These are phyloP conservation scores for Ettlia oleoabundans DNA, from an alignment of 139 green algal genomes.

Conservation along the genomic window DNA sequence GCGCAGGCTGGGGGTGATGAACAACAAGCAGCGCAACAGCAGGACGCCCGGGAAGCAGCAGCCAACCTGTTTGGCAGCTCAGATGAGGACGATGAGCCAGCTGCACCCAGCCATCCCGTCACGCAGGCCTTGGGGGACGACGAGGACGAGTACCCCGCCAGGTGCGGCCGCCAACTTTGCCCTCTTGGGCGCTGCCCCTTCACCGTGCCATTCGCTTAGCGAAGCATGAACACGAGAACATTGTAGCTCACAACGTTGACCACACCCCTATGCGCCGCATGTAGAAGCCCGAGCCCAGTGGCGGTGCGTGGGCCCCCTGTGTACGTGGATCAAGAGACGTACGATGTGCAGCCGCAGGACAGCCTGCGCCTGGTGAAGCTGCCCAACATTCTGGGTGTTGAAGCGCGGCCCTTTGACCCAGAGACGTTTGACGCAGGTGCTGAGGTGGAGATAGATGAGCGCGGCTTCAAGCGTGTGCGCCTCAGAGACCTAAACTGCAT, in stretches of 20 bases:
- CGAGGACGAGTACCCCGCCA: constrained; percentile 44
- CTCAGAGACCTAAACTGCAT: constrained; percentile 58
- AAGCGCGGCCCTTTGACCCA: constrained; percentile 69
- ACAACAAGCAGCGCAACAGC: constrained; percentile 14
- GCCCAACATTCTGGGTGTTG: constrained; percentile 72
- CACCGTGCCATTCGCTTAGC: too few species aligned
- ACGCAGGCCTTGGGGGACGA: constrained; percentile 25
- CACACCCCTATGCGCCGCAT: too few species aligned
- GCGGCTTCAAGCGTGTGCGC: constrained; percentile 34
- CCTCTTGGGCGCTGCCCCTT: too few species aligned
- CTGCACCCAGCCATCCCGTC: background rate
- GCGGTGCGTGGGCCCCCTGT: constrained; percentile 42
- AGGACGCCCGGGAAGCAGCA: constrained; percentile 6
- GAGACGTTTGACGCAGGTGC: constrained; percentile 53
- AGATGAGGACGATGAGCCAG: constrained; percentile 11
- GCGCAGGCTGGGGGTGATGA: constrained; percentile 1
- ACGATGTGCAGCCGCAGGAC: constrained; percentile 38
- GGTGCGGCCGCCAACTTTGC: too few species aligned
- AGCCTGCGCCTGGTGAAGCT: constrained; percentile 54
- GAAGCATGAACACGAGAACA: too few species aligned
- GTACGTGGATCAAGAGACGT: constrained; percentile 40
- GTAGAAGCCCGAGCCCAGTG: constrained; percentile 11
- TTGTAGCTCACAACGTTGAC: too few species aligned
- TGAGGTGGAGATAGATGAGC: constrained; percentile 28
- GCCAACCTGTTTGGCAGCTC: constrained; percentile 7